phyloP scores from a whole-genome alignment of 768 basidiomycete species.

The Tylopilus sp. region DNA sequence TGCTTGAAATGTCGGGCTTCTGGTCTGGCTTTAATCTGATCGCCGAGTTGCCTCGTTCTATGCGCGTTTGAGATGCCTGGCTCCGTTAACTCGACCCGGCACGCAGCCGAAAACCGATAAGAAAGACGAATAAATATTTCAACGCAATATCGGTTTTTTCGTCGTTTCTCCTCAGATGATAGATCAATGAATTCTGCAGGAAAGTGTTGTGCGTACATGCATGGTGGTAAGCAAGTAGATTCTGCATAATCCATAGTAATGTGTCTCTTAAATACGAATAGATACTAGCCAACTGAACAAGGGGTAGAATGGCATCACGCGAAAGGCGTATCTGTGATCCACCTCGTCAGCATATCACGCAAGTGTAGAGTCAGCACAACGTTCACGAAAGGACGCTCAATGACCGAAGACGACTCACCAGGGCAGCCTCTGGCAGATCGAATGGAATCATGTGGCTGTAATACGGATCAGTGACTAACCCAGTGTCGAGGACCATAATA shows the following conservation, averaged over 20 bases:
- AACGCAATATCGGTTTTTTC: neutral
- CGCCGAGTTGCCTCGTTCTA: neutral
- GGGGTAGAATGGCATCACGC: conserved; percentile 10
- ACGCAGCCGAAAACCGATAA: neutral
- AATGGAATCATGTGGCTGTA: conserved; percentile 84
- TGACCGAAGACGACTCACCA: conserved; percentile 43
- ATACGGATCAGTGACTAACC: conserved; percentile 44
- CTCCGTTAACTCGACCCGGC: neutral
- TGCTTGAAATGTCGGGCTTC: too few relatives aligned
- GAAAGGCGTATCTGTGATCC: conserved; percentile 55
- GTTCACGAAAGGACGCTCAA: neutral
- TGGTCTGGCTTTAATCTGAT: too few relatives aligned
- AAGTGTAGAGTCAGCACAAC: neutral
- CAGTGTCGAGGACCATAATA: conserved; percentile 74
- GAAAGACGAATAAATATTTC: too few relatives aligned
- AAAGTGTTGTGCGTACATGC: neutral
- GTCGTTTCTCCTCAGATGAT: neutral
- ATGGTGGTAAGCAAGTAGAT: neutral
- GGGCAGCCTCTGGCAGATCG: conserved; percentile 84
- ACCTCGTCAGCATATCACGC: conserved; percentile 52
- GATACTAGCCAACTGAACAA: neutral
- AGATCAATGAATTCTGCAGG: neutral
- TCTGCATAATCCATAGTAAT: neutral
- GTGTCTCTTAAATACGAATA: neutral
- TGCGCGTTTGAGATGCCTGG: neutral